Evolutionary conservation across 495 filamentous ascomycete genomes (phyloP).

Genomic region (Penicillium paradoxum): DNA sequence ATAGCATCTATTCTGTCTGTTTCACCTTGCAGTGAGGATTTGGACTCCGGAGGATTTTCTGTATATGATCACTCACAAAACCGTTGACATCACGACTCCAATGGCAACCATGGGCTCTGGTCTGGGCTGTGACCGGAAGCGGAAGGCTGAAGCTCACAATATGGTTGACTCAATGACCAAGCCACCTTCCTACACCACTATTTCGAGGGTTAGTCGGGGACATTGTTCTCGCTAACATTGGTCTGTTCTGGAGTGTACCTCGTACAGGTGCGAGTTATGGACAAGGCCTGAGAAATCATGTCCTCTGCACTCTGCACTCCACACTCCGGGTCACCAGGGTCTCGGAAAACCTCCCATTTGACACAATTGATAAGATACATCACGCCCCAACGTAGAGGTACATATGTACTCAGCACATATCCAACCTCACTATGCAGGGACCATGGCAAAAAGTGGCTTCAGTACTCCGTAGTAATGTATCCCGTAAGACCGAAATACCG

Average conservation of each 20-base stretch:
- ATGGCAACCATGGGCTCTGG: background rate
- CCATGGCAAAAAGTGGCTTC: too few species aligned
- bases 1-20: background rate
- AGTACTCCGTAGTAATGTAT: too few species aligned
- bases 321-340: too few species aligned
- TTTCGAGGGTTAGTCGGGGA: too few species aligned
- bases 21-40: background rate
- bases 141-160: conserved; percentile 2
- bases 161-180: background rate
- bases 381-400: background rate
- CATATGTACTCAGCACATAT: background rate
- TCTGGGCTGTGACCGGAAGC: background rate
- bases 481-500: too few species aligned
- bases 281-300: too few species aligned
- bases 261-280: too few species aligned
- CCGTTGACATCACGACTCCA: conserved; percentile 16
- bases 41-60: background rate
- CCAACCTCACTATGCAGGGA: background rate
- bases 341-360: background rate
- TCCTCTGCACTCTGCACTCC: too few species aligned
- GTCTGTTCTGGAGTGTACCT: too few species aligned
- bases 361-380: background rate
- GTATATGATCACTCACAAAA: background rate
- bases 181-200: too few species aligned
- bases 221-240: too few species aligned